Percentiles rank a stretch among this genome's conserved stretches.
Evolutionary conservation across 1,284 basidiomycete genomes (phyloP).

Genomic region (Coriolopsis trogii): DNA sequence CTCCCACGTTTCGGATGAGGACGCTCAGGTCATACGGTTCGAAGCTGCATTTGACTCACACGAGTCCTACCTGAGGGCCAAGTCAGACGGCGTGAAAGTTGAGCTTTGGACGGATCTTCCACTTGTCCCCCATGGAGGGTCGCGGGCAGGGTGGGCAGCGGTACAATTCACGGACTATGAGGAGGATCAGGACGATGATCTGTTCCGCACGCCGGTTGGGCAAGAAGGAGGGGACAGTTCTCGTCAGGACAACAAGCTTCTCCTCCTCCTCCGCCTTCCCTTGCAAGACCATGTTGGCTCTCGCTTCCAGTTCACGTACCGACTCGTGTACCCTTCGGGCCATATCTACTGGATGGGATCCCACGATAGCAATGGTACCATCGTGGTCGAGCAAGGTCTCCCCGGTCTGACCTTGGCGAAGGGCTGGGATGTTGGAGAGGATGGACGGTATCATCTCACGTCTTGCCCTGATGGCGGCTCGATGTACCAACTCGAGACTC

Average conservation of each 20-base stretch:
- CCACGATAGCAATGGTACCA: constrained; percentile 30
- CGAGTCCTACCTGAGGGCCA: constrained; percentile 26
- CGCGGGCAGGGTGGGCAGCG: constrained; percentile 30
- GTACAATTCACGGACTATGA: constrained; percentile 21
- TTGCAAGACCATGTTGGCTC: constrained; percentile 15
- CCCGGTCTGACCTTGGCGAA: constrained; percentile 22
- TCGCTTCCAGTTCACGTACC: constrained; percentile 35
- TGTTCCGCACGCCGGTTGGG: no score
- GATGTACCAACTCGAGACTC: constrained; percentile 23
- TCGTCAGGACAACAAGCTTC: constrained; percentile 10
- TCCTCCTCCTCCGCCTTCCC: constrained; percentile 16
- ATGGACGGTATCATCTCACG: constrained; percentile 16
- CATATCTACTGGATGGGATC: constrained; percentile 32
- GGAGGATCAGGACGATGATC: background rate
- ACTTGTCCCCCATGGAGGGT: constrained; percentile 19
- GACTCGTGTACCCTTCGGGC: constrained; percentile 34
- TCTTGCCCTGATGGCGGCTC: constrained; percentile 6
- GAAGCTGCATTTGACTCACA: constrained; percentile 30
- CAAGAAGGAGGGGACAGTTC: no score
- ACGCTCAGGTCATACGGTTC: constrained; percentile 27
- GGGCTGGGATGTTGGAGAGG: constrained; percentile 22
- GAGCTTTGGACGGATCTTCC: constrained; percentile 37
- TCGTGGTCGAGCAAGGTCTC: constrained; percentile 27
- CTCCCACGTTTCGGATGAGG: constrained; percentile 13
- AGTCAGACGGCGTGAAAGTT: constrained; percentile 25